A percentile compares a stretch with the other conserved stretches of the same genome.
These are phyloP conservation scores for Dryas alaskensis DNA, from an alignment of 306 rosid genomes.

Conservation along the genomic window DNA sequence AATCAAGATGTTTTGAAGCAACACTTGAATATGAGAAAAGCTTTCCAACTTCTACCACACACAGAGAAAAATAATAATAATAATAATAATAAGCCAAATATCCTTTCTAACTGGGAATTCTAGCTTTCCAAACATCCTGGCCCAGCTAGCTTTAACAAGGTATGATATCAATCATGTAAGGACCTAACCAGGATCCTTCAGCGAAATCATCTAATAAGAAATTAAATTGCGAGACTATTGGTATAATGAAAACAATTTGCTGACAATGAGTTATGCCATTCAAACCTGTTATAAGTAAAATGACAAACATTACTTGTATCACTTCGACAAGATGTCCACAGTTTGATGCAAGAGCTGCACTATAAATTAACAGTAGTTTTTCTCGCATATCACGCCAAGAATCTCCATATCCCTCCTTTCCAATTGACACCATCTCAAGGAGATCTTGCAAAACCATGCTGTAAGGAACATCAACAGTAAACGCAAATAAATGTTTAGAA, in stretches of 20 bases:
- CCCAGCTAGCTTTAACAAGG: background rate
- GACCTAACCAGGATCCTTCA: conserved; percentile 1
- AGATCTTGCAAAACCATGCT: conserved; percentile 90
- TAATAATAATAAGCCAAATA: background rate
- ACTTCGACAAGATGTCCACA: conserved; percentile 64
- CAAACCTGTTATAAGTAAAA: conserved; percentile 22
- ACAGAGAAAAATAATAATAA: background rate
- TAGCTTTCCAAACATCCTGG: conserved; percentile 3
- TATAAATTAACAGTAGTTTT: conserved; percentile 56
- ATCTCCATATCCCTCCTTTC: conserved; percentile 57
- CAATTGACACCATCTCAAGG: conserved; percentile 56
- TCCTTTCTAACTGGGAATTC: background rate
- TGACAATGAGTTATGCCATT: background rate
- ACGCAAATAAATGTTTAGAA: conserved; percentile 31
- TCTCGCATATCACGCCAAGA: conserved; percentile 61
- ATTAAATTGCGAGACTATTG: background rate
- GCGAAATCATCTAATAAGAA: conserved; percentile 1
- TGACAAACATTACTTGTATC: conserved; percentile 57
- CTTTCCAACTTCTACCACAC: background rate
- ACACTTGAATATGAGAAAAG: background rate
- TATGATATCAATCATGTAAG: background rate
- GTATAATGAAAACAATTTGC: background rate
- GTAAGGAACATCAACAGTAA: conserved; percentile 36
- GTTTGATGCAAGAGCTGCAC: conserved; percentile 74
- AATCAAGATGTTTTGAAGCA: background rate